Percentiles rank a stretch among this genome's conserved stretches.
phyloP scores from a whole-genome alignment of 23 red algal species.

The Gracilaria caudata region DNA sequence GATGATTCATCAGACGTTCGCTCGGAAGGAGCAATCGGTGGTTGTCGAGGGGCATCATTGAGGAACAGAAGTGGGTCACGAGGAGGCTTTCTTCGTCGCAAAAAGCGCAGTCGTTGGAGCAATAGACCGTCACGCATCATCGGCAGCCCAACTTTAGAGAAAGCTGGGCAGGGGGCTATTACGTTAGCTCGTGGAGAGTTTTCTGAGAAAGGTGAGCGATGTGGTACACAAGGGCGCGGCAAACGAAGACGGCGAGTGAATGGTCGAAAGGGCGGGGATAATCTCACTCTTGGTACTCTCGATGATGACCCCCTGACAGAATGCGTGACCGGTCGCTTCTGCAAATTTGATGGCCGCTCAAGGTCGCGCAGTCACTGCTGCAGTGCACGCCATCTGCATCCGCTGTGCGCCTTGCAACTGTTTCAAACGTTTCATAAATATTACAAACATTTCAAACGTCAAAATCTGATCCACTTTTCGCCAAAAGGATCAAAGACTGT shows the following conservation, averaged over 20 bases:
- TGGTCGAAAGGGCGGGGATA: background rate
- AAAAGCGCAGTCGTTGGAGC: constrained; percentile 27
- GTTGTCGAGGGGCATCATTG: constrained; percentile 47
- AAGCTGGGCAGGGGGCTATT: background rate
- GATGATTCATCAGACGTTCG: constrained; percentile 32
- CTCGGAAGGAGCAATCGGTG: constrained; percentile 41
- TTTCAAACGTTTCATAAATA: too few relatives aligned
- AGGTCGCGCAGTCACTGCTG: too few relatives aligned
- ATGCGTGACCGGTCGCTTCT: background rate
- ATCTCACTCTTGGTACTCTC: background rate
- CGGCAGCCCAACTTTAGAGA: background rate
- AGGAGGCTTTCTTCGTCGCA: constrained; percentile 20
- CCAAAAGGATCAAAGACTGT: too few relatives aligned
- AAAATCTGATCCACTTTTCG: too few relatives aligned
- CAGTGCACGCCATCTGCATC: background rate
- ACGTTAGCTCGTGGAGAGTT: background rate
- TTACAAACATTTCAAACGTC: too few relatives aligned
- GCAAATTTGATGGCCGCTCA: background rate
- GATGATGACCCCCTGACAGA: background rate
- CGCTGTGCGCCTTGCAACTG: too few relatives aligned
- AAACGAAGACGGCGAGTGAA: too few relatives aligned
- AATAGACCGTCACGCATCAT: constrained; percentile 9
- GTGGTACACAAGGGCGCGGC: too few relatives aligned
- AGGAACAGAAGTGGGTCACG: constrained; percentile 35
- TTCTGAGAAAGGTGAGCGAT: background rate